Percentiles rank a stretch among this genome's conserved stretches.
Conservation (phyloP, 129 eudicot species). For the Escallonia rubra region DNA sequence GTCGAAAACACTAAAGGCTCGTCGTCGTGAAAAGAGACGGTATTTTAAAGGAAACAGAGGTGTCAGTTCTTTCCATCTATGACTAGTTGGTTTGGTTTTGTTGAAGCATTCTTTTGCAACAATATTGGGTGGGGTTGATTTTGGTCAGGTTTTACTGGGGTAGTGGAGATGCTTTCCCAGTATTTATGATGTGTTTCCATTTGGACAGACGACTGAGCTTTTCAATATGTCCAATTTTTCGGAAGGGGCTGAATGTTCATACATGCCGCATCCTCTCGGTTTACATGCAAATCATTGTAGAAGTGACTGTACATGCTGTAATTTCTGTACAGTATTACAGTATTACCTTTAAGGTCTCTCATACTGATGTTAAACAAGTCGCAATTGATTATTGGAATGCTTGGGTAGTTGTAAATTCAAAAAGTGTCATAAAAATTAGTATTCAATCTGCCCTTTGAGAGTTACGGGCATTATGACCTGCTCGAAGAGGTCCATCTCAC, state of each 20-base stretch:
- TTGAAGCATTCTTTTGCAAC: conserved; percentile 29
- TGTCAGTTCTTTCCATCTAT: conserved; percentile 11
- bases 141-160: neutral
- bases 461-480: no score
- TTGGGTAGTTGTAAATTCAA: no score
- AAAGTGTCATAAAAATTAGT: no score
- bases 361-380: no score
- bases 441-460: no score
- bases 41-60: conserved; percentile 18
- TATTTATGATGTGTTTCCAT: conserved; percentile 15
- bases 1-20: conserved; percentile 13
- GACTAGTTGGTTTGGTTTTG: conserved; percentile 19
- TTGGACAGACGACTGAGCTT: conserved; percentile 20
- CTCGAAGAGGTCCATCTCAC: no score
- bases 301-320: conserved; percentile 26
- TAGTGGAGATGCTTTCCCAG: conserved; percentile 4
- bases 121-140: conserved; percentile 18
- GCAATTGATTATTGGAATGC: no score
- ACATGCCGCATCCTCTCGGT: conserved; percentile 2
- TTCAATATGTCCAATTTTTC: neutral
- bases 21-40: conserved; percentile 2
- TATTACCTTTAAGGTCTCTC: neutral
- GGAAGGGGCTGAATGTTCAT: conserved; percentile 2
- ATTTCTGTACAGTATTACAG: conserved; percentile 29
- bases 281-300: conserved; percentile 22